Base-by-base conservation (phyloP, 1,139 yeast species). In the Hansenula anomala region DNA sequence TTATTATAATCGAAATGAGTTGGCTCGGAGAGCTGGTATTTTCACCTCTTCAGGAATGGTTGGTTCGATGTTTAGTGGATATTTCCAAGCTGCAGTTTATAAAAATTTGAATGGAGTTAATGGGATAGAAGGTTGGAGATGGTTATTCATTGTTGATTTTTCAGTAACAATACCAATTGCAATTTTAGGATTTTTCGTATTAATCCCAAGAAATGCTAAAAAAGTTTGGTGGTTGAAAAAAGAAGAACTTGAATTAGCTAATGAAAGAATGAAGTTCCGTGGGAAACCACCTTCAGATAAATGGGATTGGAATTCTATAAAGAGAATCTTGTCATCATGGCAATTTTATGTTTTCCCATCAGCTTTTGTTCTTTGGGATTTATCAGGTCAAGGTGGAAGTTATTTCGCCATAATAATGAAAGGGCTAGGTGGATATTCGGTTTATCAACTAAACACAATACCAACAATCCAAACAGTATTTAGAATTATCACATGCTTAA, bases 141-240 rank as follows among this genome's bases (percentile, higher is more conserved):
- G 88, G 88, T 71, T 78, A 56, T 81, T 78, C 49, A 72, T 81
- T 41, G 69, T 81, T 46, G 87, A 80, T 56, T 81, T 80, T 12
- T 56, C 75, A 36, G 66, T 80, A 30, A 69, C 78, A 1, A 43
- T 71, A 12, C 72, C 73, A 1, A 67, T 74, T 28, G 69, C 66
- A 4, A 39, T 68, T 17, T 61, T 65, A 38, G 76, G 77, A 2
- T 63, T 67, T 36, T 46, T 70, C 19, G 61, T 66, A 39, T 67
- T 72, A 48, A 59, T 69, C 8, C 78, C 78, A n/a, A 64, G 64
- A n/a, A 60, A 59, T 40, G 75, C 48, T 61, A 64, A 39, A 18
- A 39, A 43, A 18, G 42, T 44, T 33, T 46, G 42, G 22, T 44
- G 44, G 30, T 37, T 52, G 22, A 38, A 29, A 25, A 29, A 37